These are phyloP conservation scores for Thelonectria rubi DNA, from an alignment of 2,329 filamentous ascomycete species.

Conservation along the genomic window DNA sequence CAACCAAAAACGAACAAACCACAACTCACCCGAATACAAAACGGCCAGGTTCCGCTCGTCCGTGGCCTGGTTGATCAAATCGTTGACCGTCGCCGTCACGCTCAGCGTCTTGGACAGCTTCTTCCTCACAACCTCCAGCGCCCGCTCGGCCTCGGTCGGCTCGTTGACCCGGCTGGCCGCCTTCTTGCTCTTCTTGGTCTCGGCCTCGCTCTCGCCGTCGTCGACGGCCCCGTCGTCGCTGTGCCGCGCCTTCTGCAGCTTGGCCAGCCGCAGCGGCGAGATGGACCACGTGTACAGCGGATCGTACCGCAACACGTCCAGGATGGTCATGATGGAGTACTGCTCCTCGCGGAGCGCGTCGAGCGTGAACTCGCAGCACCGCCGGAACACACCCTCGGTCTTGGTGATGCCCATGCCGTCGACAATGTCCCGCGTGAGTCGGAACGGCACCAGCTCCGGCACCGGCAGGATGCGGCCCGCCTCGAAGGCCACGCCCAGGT, in stretches of 20 bases:
- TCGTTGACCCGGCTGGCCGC: constrained; percentile 58
- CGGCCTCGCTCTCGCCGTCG: constrained; percentile 50
- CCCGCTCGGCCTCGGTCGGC: constrained; percentile 83
- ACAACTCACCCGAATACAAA: constrained; percentile 76
- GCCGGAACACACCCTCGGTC: constrained; percentile 93
- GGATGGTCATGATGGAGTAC: constrained; percentile 97
- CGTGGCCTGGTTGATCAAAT: constrained; percentile 93
- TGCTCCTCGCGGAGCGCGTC: constrained; percentile 94
- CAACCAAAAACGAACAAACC: neutral
- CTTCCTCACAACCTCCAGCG: constrained; percentile 92
- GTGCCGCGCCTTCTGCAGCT: constrained; percentile 69
- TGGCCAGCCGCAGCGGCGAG: constrained; percentile 72
- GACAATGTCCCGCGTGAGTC: constrained; percentile 91
- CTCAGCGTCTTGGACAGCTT: constrained; percentile 95
- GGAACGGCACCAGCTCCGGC: constrained; percentile 95
- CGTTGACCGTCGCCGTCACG: constrained; percentile 94
- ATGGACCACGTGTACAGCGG: constrained; percentile 96
- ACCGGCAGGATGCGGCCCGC: constrained; percentile 94
- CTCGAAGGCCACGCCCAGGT: constrained; percentile 96
- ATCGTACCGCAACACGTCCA: constrained; percentile 98
- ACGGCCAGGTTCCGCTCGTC: constrained; percentile 93
- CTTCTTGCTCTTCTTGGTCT: constrained; percentile 52
- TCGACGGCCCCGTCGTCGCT: constrained; percentile 54
- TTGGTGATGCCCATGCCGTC: constrained; percentile 97
- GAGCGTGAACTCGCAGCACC: constrained; percentile 98